These are phyloP conservation scores for Mycena chlorophos DNA, from an alignment of 768 basidiomycete species.

Conservation along the genomic window DNA sequence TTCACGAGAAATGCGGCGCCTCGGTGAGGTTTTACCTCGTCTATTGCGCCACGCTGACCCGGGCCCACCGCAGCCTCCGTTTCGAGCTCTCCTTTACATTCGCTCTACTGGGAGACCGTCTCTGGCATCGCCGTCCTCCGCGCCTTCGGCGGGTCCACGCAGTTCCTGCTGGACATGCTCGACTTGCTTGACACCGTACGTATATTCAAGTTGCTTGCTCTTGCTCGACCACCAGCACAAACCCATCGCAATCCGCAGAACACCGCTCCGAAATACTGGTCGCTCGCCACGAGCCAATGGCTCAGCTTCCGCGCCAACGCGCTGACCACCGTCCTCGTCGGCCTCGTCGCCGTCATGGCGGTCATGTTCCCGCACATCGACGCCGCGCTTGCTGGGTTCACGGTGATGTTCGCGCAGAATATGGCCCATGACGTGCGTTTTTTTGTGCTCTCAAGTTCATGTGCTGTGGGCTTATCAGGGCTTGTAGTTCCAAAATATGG, in stretches of 20 bases:
- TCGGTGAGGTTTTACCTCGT: background rate
- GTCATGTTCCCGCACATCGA: slow-evolving; percentile 52
- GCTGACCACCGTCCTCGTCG: slow-evolving; percentile 54
- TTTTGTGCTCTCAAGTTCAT: slow-evolving; percentile 5
- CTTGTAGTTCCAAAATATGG: slow-evolving; percentile 26
- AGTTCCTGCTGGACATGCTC: background rate
- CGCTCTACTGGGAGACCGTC: slow-evolving; percentile 55
- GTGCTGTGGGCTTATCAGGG: background rate
- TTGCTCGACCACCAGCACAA: too few species aligned
- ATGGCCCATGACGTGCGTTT: slow-evolving; percentile 55
- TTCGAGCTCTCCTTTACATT: slow-evolving; percentile 46
- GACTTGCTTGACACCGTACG: background rate
- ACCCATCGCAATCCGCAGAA: background rate
- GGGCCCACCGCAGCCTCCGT: slow-evolving; percentile 37
- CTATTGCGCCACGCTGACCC: background rate
- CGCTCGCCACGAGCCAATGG: slow-evolving; percentile 59
- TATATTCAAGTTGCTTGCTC: background rate
- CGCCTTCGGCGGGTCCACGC: background rate
- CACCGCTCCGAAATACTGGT: background rate
- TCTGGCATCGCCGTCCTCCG: slow-evolving; percentile 51
- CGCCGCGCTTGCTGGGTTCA: slow-evolving; percentile 65
- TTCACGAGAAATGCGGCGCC: slow-evolving; percentile 77
- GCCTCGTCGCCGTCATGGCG: slow-evolving; percentile 54
- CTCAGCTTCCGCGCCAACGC: slow-evolving; percentile 62
- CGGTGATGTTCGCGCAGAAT: slow-evolving; percentile 57